Evolutionary conservation across 176 grass and related monocot genomes (phyloP).

Genomic region (Stipa capillata): DNA sequence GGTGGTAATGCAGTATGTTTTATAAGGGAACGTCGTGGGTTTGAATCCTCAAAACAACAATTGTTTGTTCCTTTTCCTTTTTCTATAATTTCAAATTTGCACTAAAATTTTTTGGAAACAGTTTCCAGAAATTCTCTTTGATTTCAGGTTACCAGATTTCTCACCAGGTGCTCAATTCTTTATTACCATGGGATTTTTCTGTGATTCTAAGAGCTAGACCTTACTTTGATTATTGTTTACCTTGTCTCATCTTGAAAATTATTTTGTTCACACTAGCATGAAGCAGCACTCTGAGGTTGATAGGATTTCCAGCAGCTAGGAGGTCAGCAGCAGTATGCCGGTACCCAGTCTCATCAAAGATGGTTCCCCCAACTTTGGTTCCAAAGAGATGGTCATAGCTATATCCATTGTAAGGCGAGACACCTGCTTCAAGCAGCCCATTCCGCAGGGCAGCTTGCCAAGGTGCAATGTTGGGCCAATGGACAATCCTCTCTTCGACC

Average conservation of each 20-base stretch:
- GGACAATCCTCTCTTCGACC: constrained; percentile 72
- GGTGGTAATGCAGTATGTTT: background rate
- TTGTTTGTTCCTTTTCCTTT: background rate
- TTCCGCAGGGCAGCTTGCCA: constrained; percentile 78
- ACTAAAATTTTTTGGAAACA: background rate
- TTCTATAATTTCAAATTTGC: background rate
- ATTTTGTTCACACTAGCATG: constrained; percentile 68
- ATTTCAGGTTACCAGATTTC: background rate
- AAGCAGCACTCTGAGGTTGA: constrained; percentile 69
- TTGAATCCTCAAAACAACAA: background rate
- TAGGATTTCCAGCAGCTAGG: constrained; percentile 50
- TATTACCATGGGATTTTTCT: background rate
- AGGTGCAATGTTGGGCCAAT: constrained; percentile 71
- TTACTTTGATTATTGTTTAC: constrained; percentile 31
- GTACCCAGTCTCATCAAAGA: constrained; percentile 73
- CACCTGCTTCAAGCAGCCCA: constrained; percentile 70
- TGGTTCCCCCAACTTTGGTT: constrained; percentile 86
- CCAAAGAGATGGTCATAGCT: constrained; percentile 78
- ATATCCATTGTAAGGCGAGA: constrained; percentile 87
- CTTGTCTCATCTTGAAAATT: constrained; percentile 41
- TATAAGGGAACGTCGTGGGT: background rate
- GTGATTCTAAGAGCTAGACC: background rate
- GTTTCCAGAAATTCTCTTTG: background rate
- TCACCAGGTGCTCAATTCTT: background rate
- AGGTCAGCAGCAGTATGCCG: constrained; percentile 82